Conservation (phyloP, 176 grass and related monocot genomes). For the Tuctoria greenei region DNA sequence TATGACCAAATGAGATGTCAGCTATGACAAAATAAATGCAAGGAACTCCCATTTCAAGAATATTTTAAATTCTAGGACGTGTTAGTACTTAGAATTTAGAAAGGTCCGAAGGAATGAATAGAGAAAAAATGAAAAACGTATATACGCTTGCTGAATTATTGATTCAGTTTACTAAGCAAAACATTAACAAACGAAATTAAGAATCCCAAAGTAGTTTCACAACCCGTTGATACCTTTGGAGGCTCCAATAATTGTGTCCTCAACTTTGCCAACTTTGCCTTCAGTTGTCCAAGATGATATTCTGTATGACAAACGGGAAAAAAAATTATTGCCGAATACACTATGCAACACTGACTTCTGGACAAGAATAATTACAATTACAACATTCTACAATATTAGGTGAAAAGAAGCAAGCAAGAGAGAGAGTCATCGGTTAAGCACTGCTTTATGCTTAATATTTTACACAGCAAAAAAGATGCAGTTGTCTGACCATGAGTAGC, state of each 20-base stretch:
- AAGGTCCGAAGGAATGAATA: neutral
- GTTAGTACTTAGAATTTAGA: neutral
- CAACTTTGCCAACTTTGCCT: conserved; percentile 96
- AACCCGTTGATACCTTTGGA: conserved; percentile 69
- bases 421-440: neutral
- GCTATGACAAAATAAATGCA: neutral
- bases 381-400: neutral
- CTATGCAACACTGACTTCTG: neutral
- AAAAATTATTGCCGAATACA: conserved; percentile 31
- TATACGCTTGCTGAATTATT: neutral
- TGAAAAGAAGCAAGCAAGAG: neutral
- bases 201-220: neutral
- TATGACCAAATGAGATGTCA: conserved; percentile 30
- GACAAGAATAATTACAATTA: conserved; percentile 1
- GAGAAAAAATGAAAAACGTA: neutral
- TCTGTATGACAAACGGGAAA: conserved; percentile 43
- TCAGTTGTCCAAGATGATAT: conserved; percentile 97
- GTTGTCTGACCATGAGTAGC: neutral
- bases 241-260: conserved; percentile 97
- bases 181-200: neutral
- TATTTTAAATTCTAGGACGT: neutral
- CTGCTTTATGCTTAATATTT: neutral
- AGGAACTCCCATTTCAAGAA: neutral
- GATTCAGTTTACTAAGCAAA: neutral
- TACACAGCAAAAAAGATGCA: neutral